Conservation (phyloP, 225 moss, liverwort and hornwort genomes). For the Rhytidiadelphus loreus region DNA sequence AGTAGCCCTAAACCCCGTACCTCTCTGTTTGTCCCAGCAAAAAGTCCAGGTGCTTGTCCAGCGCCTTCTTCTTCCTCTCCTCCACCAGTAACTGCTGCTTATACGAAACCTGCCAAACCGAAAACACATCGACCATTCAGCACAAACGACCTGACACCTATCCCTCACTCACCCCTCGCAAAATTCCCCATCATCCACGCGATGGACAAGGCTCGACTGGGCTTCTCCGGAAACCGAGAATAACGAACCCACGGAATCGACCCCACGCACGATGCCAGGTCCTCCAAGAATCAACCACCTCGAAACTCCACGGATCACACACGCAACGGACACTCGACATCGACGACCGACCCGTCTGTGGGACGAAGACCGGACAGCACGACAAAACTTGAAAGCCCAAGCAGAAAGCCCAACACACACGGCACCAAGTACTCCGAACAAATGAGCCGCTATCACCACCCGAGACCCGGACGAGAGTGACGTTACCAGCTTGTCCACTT, state of each 20-base stretch:
- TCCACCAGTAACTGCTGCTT: slow-evolving; percentile 89
- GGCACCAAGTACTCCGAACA: background rate
- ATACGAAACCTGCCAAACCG: slow-evolving; percentile 52
- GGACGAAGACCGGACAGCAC: background rate
- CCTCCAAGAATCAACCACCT: background rate
- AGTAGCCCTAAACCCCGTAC: slow-evolving; percentile 6
- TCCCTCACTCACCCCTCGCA: background rate
- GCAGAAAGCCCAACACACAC: background rate
- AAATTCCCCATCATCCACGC: background rate
- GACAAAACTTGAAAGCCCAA: background rate
- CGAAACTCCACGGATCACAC: background rate
- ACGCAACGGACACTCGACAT: background rate
- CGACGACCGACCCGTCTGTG: background rate
- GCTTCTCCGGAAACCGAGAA: background rate
- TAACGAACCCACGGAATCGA: background rate
- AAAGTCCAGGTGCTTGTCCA: slow-evolving; percentile 97
- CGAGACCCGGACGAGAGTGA: background rate
- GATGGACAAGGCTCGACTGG: background rate
- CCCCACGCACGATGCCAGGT: background rate
- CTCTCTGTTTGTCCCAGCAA: slow-evolving; percentile 94
- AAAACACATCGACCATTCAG: background rate
- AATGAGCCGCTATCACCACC: background rate
- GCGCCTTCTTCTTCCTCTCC: slow-evolving; percentile 90
- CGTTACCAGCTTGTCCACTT: slow-evolving; percentile 93
- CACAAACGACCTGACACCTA: background rate